Conservation (phyloP, 805 yeast genomes). For the Starmera pachycereana region DNA sequence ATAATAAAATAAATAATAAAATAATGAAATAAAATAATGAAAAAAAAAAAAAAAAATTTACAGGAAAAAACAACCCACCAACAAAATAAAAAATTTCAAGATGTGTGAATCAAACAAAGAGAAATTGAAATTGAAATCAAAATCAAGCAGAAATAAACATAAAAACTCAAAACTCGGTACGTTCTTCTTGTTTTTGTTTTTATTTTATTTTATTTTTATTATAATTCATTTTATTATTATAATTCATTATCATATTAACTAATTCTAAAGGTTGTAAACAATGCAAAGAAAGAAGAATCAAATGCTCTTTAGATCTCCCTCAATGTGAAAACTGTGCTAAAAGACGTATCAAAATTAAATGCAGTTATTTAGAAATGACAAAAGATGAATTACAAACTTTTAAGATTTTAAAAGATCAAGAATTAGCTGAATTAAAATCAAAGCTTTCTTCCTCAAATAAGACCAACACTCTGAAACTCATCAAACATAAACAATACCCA, state of each 20-base stretch:
- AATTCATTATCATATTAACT: too few relatives aligned
- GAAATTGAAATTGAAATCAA: too few relatives aligned
- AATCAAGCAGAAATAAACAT: conserved; percentile 12
- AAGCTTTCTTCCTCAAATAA: not conserved
- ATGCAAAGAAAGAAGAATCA: conserved; percentile 40
- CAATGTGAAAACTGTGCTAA: conserved; percentile 34
- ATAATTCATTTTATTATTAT: too few relatives aligned
- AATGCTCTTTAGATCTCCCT: conserved; percentile 41
- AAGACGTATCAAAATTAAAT: conserved; percentile 17
- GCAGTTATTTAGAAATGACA: conserved; percentile 15
- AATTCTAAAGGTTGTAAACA: conserved; percentile 44
- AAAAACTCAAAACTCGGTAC: conserved; percentile 22
- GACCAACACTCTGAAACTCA: not conserved
- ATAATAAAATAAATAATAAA: too few relatives aligned
- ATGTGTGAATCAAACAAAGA: too few relatives aligned
- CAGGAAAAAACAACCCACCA: too few relatives aligned
- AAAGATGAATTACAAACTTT: conserved; percentile 12
- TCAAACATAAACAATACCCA: not conserved
- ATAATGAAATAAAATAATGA: too few relatives aligned
- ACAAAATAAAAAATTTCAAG: too few relatives aligned
- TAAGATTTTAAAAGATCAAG: conserved; percentile 4
- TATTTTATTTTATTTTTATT: too few relatives aligned
- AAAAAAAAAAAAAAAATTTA: too few relatives aligned
- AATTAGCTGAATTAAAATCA: not conserved
- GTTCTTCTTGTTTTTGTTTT: too few relatives aligned